A percentile compares a stretch with the other conserved stretches of the same genome.
phyloP scores from a whole-genome alignment of 2,329 filamentous ascomycete genomes.

The Stemphylium lycopersici region DNA sequence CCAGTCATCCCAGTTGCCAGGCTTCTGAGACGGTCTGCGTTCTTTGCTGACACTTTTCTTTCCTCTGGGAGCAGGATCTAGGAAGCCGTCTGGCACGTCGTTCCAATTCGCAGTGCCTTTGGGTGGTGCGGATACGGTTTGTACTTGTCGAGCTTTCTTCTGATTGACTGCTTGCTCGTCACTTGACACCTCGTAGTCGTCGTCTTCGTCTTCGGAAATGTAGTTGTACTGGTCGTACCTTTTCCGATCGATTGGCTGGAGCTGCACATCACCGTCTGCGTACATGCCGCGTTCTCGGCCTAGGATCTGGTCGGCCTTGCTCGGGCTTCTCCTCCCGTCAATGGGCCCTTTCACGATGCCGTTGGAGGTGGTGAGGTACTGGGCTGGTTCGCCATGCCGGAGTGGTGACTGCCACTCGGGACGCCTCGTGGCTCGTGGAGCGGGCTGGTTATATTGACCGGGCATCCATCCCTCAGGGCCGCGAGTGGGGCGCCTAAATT shows the following conservation, averaged over 20 bases:
- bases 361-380: slow-evolving; percentile 45
- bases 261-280: slow-evolving; percentile 47
- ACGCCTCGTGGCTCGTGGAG: slow-evolving; percentile 34
- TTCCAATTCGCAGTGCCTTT: slow-evolving; percentile 53
- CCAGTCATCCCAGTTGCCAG: slow-evolving; percentile 44
- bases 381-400: slow-evolving; percentile 34
- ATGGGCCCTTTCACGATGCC: slow-evolving; percentile 41
- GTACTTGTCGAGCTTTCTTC: slow-evolving; percentile 21
- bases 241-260: slow-evolving; percentile 50
- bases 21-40: slow-evolving; percentile 32
- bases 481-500: slow-evolving; percentile 40
- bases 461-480: slow-evolving; percentile 40
- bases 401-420: slow-evolving; percentile 41
- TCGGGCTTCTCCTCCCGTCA: slow-evolving; percentile 46
- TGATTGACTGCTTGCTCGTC: slow-evolving; percentile 38
- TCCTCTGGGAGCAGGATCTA: slow-evolving; percentile 36
- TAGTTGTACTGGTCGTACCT: slow-evolving; percentile 46
- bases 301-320: slow-evolving; percentile 52
- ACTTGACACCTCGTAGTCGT: slow-evolving; percentile 42
- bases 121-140: slow-evolving; percentile 14
- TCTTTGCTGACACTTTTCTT: slow-evolving; percentile 36
- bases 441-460: slow-evolving; percentile 33
- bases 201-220: slow-evolving; percentile 49
- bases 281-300: slow-evolving; percentile 47
- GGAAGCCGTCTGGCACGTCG: slow-evolving; percentile 56